Evolutionary conservation across 2,329 filamentous ascomycete species (phyloP), one percentile per base, ranked within the genome.

Genomic region (Cercospora berteroae): DNA sequence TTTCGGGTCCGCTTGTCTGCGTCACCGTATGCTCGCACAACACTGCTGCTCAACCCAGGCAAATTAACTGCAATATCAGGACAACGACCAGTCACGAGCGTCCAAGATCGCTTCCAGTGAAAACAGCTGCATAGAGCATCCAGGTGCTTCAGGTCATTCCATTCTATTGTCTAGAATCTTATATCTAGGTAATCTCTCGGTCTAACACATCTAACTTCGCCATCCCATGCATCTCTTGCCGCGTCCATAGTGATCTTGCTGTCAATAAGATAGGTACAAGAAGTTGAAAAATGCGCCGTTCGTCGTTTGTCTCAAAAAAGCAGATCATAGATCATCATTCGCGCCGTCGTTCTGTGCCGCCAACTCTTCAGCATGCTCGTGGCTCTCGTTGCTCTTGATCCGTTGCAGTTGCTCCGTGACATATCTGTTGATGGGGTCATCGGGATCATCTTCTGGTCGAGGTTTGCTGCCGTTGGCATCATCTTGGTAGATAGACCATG

Each of bases 331-430:
- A 12, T 59, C 55, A 60, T 75, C 74, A 58, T 69, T 67, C 31
- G 73, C 67, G 8, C 73, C 75, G 66, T 76, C 73, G n/a, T 69
- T 70, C 72, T 84, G 83, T 23, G 87, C 83, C 75, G 88, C 85
- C 73, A 90, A 85, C 79, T 90, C 88, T 75, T 89, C 88, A 65
- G 84, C 83, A 67, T 86, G 85, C 58, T 83, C 83, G 18, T 80
- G 78, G 33, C 82, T 81, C 68, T 83, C 83, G 63, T 87, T 83
- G 57, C 85, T 88, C 76, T 86, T 88, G 74, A 95, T 89, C 65
- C 89, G 84, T 78, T 90, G 85, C 66, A 97, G 83, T 81, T 97
- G 91, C 70, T 93, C 90, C 31, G 87, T 88, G 65, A 97, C 90
- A 78, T 96, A 97, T 71, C 88, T 86, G 68, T 92, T 89, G 75